Evolutionary conservation across 169 alveolate species (phyloP).

Genomic region (Theileria annulata): DNA sequence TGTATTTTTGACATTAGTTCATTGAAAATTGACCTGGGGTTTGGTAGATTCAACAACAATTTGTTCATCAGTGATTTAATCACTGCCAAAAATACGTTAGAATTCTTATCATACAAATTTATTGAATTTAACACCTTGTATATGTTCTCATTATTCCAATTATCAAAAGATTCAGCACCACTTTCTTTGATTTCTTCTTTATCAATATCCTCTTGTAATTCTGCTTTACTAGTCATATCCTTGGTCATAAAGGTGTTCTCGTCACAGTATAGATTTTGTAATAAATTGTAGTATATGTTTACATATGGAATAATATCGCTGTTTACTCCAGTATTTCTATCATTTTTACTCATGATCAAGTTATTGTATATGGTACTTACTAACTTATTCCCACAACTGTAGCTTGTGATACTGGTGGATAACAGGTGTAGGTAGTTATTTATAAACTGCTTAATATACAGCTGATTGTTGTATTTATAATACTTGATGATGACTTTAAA

Average conservation of each 20-base stretch:
- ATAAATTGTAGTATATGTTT: neutral
- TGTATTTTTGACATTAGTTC: neutral
- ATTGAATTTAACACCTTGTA: neutral
- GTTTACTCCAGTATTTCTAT: neutral
- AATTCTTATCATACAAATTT: neutral
- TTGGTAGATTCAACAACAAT: neutral
- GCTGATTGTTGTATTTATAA: conserved; percentile 3
- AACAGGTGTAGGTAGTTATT: neutral
- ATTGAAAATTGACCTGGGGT: neutral
- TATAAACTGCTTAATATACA: neutral
- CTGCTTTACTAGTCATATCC: neutral
- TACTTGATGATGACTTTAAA: conserved; percentile 25
- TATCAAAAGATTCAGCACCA: neutral
- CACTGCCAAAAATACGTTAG: neutral
- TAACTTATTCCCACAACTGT: neutral
- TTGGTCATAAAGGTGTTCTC: neutral
- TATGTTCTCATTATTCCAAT: neutral
- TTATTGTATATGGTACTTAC: neutral
- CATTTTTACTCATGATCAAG: neutral
- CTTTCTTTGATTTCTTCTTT: neutral
- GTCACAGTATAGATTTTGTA: neutral
- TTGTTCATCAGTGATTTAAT: neutral
- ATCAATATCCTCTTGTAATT: neutral
- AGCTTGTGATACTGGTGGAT: neutral
- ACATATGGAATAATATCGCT: neutral